A percentile compares a stretch with the other conserved stretches of the same genome.
These are phyloP conservation scores for Candida morakotiae DNA, from an alignment of 805 yeast species.

Conservation along the genomic window DNA sequence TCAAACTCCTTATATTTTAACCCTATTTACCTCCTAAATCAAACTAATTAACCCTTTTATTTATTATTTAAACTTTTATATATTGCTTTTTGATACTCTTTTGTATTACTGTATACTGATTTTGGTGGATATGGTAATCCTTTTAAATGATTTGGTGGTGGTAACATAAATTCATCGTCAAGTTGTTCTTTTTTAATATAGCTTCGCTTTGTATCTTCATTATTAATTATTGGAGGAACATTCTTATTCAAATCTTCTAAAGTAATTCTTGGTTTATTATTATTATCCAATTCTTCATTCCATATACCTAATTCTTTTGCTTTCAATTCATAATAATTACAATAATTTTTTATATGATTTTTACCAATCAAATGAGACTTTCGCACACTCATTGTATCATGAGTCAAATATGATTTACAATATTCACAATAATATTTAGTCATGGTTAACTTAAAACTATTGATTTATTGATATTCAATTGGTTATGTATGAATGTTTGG, in stretches of 20 bases:
- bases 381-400: slow-evolving; percentile 83
- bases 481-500: slow-evolving; percentile 5
- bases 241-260: slow-evolving; percentile 28
- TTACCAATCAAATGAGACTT: slow-evolving; percentile 75
- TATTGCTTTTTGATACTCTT: slow-evolving; percentile 20
- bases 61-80: neutral
- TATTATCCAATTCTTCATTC: slow-evolving; percentile 32
- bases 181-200: slow-evolving; percentile 3
- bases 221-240: slow-evolving; percentile 22
- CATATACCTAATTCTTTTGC: slow-evolving; percentile 36
- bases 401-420: slow-evolving; percentile 78
- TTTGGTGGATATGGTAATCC: slow-evolving; percentile 35
- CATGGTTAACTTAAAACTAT: too few species aligned
- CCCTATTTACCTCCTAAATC: too few species aligned
- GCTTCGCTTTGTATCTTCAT: slow-evolving; percentile 4
- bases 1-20: too few species aligned
- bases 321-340: slow-evolving; percentile 65
- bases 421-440: slow-evolving; percentile 80
- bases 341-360: slow-evolving; percentile 67
- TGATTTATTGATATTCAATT: too few species aligned
- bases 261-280: slow-evolving; percentile 17
- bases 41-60: too few species aligned
- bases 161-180: slow-evolving; percentile 14
- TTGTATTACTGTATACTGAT: slow-evolving; percentile 19
- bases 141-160: slow-evolving; percentile 29